Evolutionary conservation across 2,329 filamentous ascomycete species (phyloP), one percentile per base, ranked within the genome.

Genomic region (Rhexocercosporidium sp.): DNA sequence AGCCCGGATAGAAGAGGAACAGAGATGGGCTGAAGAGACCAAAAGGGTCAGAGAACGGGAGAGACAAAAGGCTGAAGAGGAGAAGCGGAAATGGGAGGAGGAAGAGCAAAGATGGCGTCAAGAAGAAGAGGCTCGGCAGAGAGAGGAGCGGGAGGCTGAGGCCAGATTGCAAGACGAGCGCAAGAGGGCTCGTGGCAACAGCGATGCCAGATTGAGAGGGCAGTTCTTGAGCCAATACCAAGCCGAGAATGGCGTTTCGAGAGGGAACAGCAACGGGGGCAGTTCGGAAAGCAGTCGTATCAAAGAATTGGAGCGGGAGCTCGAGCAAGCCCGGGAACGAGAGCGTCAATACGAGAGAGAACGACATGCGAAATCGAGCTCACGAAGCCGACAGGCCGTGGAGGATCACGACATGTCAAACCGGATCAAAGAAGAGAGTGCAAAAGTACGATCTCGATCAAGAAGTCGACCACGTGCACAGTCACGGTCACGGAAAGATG

Each of bases 151-250:
- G 39, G 92, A 92, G 70, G 87, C 89, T 2, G 90, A 94, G 74
- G 86, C 87, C 12, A 85, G 85, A 47, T 78, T 94, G 37, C 86
- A 87, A 59, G 84, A 90, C 66, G 91, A 95, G 75, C 86, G 91
- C 57, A 73, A 84, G 84, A 73, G 86, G 66, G 83, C 87, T 65
- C 85, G 87, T 68, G 84, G 82, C 27, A 82, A 82, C 69, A 90
- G 87, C 74, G 90, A 94, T 73, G 84, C 85, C 44, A 87, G 90
- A 69, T 83, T 97, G 25, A 90, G 90, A 68, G 94, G 94, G 2
- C 94, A 97, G 76, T 94, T 90, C 73, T 85, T 97, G 60, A 95
- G 92, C 75, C 92, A 97, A 76, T 97, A 97, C 77, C 91, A 93
- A 77, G 88, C 90, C 22, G 90, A 93, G 72, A 88, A 92, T 76